Evolutionary conservation across 805 yeast species (phyloP).

Genomic region (Kregervanrija pseudodelftensis): DNA sequence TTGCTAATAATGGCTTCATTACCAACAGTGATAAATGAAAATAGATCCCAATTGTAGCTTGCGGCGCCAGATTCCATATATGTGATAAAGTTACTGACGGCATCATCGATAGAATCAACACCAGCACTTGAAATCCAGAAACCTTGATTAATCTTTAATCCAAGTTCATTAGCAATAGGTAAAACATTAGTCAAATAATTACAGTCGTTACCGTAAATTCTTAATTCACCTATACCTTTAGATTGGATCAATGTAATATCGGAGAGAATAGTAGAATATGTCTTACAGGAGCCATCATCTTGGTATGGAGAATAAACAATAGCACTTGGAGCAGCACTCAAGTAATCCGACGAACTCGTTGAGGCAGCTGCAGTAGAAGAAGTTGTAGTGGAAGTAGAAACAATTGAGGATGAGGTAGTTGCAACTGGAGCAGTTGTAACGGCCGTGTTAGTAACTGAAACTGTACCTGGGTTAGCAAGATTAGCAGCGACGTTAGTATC

Average conservation of each 20-base stretch:
- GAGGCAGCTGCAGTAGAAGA: conserved; percentile 22
- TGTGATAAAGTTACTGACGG: conserved; percentile 45
- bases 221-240: conserved; percentile 57
- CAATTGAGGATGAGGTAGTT: conserved; percentile 13
- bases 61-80: conserved; percentile 31
- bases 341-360: conserved; percentile 24
- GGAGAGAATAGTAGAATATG: conserved; percentile 38
- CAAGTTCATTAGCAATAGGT: conserved; percentile 51
- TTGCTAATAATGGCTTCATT: conserved; percentile 77
- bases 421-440: conserved; percentile 16
- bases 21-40: conserved; percentile 75
- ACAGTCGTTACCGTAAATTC: conserved; percentile 89
- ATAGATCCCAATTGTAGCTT: conserved; percentile 61
- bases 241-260: conserved; percentile 55
- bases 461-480: conserved; percentile 10
- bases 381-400: conserved; percentile 30
- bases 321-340: conserved; percentile 39
- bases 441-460: conserved; percentile 16
- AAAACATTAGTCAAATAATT: conserved; percentile 55
- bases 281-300: conserved; percentile 62
- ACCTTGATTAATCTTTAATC: conserved; percentile 77
- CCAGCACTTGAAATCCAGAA: conserved; percentile 69
- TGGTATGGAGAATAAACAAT: conserved; percentile 78
- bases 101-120: conserved; percentile 58
- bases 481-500: conserved; percentile 9